Conservation (phyloP, 2,329 filamentous ascomycete species). For the Fusarium lateritium region DNA sequence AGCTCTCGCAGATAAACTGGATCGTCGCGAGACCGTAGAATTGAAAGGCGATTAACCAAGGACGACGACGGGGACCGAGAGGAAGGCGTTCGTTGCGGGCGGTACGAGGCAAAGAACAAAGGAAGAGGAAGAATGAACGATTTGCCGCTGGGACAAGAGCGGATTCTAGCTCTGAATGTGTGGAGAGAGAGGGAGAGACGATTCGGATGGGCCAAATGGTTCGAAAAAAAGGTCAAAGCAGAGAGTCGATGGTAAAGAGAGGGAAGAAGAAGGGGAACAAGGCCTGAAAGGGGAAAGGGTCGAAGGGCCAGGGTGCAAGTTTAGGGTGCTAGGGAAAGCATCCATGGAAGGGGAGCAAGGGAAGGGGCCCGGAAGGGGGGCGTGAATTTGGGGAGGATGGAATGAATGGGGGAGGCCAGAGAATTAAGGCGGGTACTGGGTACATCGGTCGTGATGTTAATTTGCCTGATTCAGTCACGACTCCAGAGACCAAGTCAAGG, state of each 20-base stretch:
- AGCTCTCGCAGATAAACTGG: slow-evolving; percentile 33
- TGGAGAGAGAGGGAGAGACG: slow-evolving; percentile 37
- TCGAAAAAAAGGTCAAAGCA: slow-evolving; percentile 46
- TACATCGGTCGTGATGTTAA: slow-evolving; percentile 16
- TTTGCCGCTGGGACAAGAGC: slow-evolving; percentile 40
- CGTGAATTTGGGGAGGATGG: slow-evolving; percentile 28
- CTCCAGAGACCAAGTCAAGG: background rate
- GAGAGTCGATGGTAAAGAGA: slow-evolving; percentile 39
- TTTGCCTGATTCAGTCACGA: background rate
- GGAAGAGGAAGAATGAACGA: slow-evolving; percentile 37
- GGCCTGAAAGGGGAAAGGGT: slow-evolving; percentile 44
- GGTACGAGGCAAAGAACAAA: slow-evolving; percentile 38
- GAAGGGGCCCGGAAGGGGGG: slow-evolving; percentile 26
- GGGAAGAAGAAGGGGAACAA: slow-evolving; percentile 44
- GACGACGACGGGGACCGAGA: slow-evolving; percentile 20
- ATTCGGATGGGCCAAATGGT: slow-evolving; percentile 40
- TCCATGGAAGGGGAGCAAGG: slow-evolving; percentile 38
- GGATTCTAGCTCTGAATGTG: slow-evolving; percentile 40
- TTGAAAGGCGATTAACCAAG: slow-evolving; percentile 33
- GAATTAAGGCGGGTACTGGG: slow-evolving; percentile 9
- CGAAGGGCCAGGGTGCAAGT: slow-evolving; percentile 29
- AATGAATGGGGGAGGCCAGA: slow-evolving; percentile 18
- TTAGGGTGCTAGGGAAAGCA: slow-evolving; percentile 15
- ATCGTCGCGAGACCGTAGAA: slow-evolving; percentile 36
- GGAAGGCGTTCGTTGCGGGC: slow-evolving; percentile 27